These are phyloP conservation scores for Lentinus brumalis DNA, from an alignment of 768 basidiomycete genomes.

Conservation along the genomic window DNA sequence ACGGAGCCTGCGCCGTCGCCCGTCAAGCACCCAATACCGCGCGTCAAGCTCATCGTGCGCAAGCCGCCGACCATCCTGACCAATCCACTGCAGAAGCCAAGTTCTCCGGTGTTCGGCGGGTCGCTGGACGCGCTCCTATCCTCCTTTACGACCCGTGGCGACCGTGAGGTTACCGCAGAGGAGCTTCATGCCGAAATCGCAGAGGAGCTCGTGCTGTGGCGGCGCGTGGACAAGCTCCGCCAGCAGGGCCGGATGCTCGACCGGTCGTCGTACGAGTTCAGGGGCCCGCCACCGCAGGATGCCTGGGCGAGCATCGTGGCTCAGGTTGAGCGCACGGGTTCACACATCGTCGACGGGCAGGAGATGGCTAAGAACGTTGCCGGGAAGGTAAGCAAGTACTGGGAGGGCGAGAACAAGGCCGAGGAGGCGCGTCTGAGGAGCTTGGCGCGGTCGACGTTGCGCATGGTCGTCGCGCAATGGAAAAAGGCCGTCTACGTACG, in stretches of 20 bases:
- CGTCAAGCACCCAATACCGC: constrained; percentile 49
- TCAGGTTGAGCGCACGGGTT: constrained; percentile 27
- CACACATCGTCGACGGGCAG: constrained; percentile 34
- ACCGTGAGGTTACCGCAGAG: constrained; percentile 47
- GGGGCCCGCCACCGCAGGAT: constrained; percentile 38
- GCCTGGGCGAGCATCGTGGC: constrained; percentile 61
- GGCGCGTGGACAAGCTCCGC: constrained; percentile 46
- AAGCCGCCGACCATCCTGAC: constrained; percentile 61
- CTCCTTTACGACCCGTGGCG: constrained; percentile 62
- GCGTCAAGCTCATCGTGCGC: constrained; percentile 69
- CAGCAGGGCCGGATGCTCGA: constrained; percentile 44
- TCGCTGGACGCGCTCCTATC: constrained; percentile 60
- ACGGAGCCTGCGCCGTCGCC: constrained; percentile 11
- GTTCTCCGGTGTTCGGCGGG: constrained; percentile 48
- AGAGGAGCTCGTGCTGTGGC: constrained; percentile 46
- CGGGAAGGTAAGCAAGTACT: constrained; percentile 68
- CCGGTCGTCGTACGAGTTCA: constrained; percentile 12
- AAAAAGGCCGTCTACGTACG: constrained; percentile 83
- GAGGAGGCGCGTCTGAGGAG: constrained; percentile 69
- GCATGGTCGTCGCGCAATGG: constrained; percentile 78
- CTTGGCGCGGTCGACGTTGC: constrained; percentile 72
- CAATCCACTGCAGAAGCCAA: constrained; percentile 69
- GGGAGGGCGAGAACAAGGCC: constrained; percentile 70
- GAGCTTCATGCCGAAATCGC: constrained; percentile 39
- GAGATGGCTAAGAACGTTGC: constrained; percentile 60